A percentile compares a stretch with the other conserved stretches of the same genome.
These are phyloP conservation scores for Apiospora arundinis DNA, from an alignment of 2,329 filamentous ascomycete species.

Conservation along the genomic window DNA sequence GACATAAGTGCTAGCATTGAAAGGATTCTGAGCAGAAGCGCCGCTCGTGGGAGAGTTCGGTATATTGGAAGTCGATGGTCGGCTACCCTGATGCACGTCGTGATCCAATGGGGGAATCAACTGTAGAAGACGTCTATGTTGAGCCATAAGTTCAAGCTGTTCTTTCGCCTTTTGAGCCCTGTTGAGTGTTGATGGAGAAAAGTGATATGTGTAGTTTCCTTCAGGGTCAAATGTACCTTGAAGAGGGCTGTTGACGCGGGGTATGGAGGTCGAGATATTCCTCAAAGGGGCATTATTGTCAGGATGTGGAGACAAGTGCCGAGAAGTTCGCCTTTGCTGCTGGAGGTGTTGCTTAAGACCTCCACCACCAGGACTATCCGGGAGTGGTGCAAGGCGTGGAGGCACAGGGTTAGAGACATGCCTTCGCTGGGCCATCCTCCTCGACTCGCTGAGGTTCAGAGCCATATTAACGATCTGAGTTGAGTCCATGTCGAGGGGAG, in stretches of 20 bases:
- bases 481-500: constrained; percentile 72
- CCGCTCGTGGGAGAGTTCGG: constrained; percentile 46
- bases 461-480: constrained; percentile 93
- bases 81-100: constrained; percentile 39
- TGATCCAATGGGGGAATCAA: constrained; percentile 76
- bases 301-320: constrained; percentile 65
- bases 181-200: constrained; percentile 80
- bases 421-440: constrained; percentile 66
- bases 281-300: constrained; percentile 48
- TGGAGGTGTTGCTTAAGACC: constrained; percentile 74
- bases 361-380: constrained; percentile 54
- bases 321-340: constrained; percentile 69
- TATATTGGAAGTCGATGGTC: constrained; percentile 48
- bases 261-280: constrained; percentile 48
- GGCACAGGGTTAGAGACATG: constrained; percentile 59
- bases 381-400: constrained; percentile 58
- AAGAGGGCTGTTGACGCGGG: constrained; percentile 51
- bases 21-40: constrained; percentile 37
- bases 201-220: constrained; percentile 63
- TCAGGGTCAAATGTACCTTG: constrained; percentile 58
- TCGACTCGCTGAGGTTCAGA: constrained; percentile 83
- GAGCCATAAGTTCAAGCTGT: constrained; percentile 83
- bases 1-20: constrained; percentile 38
- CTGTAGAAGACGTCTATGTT: constrained; percentile 83
- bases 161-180: constrained; percentile 85